Percentiles rank a stretch among this genome's conserved stretches.
Evolutionary conservation across 2,329 filamentous ascomycete genomes (phyloP).

Genomic region (Exophiala sideris): DNA sequence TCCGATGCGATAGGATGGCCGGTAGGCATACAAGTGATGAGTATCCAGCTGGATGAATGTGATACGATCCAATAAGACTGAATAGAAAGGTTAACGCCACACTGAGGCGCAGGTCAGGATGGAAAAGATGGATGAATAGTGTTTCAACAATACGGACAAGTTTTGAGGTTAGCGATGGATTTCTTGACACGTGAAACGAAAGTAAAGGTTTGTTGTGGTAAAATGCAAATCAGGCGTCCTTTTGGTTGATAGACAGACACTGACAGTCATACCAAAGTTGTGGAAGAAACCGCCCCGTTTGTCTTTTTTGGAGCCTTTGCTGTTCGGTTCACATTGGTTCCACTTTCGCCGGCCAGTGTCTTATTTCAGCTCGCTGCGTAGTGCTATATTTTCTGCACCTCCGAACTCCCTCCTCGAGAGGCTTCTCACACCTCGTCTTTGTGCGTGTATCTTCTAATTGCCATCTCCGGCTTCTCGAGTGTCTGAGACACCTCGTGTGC

Average conservation of each 20-base stretch:
- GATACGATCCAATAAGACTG: not conserved
- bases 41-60: too few species aligned
- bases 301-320: too few species aligned
- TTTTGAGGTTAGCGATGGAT: too few species aligned
- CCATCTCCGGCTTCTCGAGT: slow-evolving; percentile 7
- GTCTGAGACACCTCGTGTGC: slow-evolving; percentile 24
- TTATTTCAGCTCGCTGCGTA: slow-evolving; percentile 1
- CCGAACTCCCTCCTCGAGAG: not conserved
- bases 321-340: not conserved
- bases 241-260: too few species aligned
- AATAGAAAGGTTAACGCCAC: slow-evolving; percentile 2
- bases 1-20: too few species aligned
- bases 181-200: too few species aligned
- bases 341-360: not conserved
- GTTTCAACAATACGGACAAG: not conserved
- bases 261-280: too few species aligned
- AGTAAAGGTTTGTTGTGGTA: too few species aligned
- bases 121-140: not conserved
- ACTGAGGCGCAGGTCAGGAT: slow-evolving; percentile 6
- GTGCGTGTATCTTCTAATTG: slow-evolving; percentile 6
- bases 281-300: too few species aligned
- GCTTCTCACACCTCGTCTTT: slow-evolving; percentile 1
- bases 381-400: not conserved
- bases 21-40: too few species aligned
- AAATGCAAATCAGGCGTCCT: too few species aligned